A percentile compares a stretch with the other conserved stretches of the same genome.
Conservation (phyloP, 257 asterid genomes). For the Nicotiana tomentosiformis region DNA sequence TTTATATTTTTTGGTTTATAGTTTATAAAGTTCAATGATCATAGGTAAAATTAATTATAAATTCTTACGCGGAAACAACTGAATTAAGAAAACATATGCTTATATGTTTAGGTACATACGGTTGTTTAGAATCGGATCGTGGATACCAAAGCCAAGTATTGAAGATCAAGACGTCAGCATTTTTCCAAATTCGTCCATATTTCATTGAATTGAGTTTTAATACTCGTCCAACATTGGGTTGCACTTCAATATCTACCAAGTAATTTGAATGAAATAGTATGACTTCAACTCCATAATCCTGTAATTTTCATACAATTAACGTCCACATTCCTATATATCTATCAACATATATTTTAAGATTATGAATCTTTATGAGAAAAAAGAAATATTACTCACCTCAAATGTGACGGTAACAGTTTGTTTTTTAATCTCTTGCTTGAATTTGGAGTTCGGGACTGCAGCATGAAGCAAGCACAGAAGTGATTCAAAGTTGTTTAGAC, state of each 20-base stretch:
- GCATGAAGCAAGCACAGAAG: slow-evolving; percentile 42
- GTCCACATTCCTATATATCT: too few species aligned
- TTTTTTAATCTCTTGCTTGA: background rate
- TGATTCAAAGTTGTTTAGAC: slow-evolving; percentile 47
- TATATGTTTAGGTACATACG: slow-evolving; percentile 12
- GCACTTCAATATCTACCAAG: slow-evolving; percentile 35
- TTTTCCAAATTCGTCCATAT: slow-evolving; percentile 34
- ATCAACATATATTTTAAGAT: background rate
- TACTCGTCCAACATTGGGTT: slow-evolving; percentile 23
- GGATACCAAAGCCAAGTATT: slow-evolving; percentile 50
- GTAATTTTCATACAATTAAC: background rate
- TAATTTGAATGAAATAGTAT: slow-evolving; percentile 23
- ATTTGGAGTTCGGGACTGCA: slow-evolving; percentile 19
- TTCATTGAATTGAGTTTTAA: slow-evolving; percentile 32
- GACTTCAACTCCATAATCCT: slow-evolving; percentile 31
- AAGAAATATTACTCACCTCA: slow-evolving; percentile 21
- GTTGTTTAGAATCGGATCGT: slow-evolving; percentile 30
- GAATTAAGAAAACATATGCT: too few species aligned
- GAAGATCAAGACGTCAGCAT: slow-evolving; percentile 35
- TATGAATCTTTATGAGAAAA: background rate
- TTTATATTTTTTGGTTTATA: too few species aligned
- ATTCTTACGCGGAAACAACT: too few species aligned
- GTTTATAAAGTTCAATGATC: too few species aligned
- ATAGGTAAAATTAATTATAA: too few species aligned
- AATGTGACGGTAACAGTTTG: slow-evolving; percentile 27